Conservation (phyloP, 2,329 filamentous ascomycete genomes). For the Cercospora zeina region DNA sequence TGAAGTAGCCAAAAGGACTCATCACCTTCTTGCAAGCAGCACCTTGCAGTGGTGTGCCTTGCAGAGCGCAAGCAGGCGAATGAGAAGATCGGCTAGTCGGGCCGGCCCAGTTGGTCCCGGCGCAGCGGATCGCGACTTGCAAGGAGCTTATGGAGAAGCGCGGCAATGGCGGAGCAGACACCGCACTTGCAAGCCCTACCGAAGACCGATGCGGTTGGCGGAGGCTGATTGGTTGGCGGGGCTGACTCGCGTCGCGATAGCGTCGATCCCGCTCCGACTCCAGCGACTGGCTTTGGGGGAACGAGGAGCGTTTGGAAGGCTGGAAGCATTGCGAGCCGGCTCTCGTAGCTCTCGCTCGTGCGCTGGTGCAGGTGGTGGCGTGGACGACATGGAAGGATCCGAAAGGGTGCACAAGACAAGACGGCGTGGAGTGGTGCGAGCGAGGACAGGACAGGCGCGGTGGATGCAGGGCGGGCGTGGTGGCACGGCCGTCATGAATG, state of each 20-base stretch:
- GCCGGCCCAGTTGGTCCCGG: not conserved
- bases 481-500: not conserved
- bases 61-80: not conserved
- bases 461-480: not conserved
- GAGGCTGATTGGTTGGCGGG: not conserved
- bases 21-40: not conserved
- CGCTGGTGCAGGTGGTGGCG: not conserved
- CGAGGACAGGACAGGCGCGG: no score
- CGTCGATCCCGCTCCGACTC: conserved; percentile 1
- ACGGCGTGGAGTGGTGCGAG: no score
- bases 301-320: not conserved
- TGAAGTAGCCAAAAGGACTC: not conserved
- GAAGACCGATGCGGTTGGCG: not conserved
- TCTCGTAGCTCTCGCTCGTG: not conserved
- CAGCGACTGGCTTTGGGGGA: not conserved
- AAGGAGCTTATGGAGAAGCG: no score
- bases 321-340: not conserved
- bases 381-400: no score
- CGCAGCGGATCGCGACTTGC: conserved; percentile 1
- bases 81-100: not conserved
- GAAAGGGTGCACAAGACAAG: no score
- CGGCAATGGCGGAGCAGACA: no score
- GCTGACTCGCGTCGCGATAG: conserved; percentile 7
- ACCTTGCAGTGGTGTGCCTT: conserved; percentile 4
- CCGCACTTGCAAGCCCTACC: conserved; percentile 6